These are phyloP conservation scores for Phytopythium litorale DNA, from an alignment of 352 stramenopile species.

Conservation along the genomic window DNA sequence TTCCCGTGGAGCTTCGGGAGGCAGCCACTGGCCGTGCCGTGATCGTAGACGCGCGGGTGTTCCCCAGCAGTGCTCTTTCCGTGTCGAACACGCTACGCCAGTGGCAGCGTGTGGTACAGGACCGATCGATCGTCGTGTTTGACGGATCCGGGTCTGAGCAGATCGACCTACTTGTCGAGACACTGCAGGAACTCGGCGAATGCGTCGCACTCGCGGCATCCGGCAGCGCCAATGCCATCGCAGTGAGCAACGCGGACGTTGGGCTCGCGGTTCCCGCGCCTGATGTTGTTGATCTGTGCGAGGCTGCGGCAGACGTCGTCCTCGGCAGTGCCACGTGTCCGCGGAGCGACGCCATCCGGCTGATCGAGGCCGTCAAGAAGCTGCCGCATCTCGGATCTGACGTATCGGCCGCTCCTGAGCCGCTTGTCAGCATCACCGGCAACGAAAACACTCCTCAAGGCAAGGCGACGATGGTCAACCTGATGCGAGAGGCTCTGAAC, in stretches of 20 bases:
- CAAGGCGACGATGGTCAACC: conserved; percentile 23
- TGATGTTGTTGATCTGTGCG: conserved; percentile 43
- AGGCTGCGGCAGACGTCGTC: conserved; percentile 42
- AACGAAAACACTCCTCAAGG: conserved; percentile 2
- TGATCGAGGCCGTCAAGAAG: conserved; percentile 49
- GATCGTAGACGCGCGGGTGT: conserved; percentile 31
- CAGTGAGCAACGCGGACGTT: conserved; percentile 40
- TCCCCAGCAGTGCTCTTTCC: conserved; percentile 33
- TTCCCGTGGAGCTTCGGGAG: conserved; percentile 35
- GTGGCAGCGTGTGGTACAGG: conserved; percentile 39
- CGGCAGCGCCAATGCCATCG: conserved; percentile 37
- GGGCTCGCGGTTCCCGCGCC: conserved; percentile 40
- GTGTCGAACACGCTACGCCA: conserved; percentile 50
- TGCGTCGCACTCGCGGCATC: conserved; percentile 43
- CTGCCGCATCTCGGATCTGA: not conserved
- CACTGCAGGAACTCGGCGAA: conserved; percentile 45
- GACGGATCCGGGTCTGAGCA: conserved; percentile 36
- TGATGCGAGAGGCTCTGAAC: conserved; percentile 28
- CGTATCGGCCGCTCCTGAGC: not conserved
- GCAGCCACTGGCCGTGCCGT: conserved; percentile 28
- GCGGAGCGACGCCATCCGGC: conserved; percentile 40
- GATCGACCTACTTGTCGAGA: conserved; percentile 48
- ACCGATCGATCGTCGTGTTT: conserved; percentile 42
- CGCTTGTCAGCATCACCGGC: not conserved
- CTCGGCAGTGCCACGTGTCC: conserved; percentile 35